Evolutionary conservation across 2,329 filamentous ascomycete genomes (phyloP).

Genomic region (Trichoderma polysporum): DNA sequence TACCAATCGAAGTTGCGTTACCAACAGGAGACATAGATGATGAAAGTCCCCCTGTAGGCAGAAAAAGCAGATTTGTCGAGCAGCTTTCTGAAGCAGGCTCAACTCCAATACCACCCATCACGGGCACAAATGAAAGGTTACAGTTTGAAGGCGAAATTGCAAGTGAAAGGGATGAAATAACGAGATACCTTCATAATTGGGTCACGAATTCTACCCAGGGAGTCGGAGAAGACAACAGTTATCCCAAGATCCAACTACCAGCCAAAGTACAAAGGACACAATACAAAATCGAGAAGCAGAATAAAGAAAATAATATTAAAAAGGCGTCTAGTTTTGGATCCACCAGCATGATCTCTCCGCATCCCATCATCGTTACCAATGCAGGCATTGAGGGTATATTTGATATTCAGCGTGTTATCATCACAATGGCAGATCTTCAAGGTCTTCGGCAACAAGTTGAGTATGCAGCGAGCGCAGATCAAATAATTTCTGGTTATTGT

Average conservation of each 20-base stretch:
- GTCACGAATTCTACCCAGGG: background rate
- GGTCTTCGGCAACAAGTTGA: constrained; percentile 17
- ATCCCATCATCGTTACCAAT: constrained; percentile 22
- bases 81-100: constrained; percentile 3
- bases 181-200: constrained; percentile 7
- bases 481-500: constrained; percentile 21
- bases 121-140: background rate
- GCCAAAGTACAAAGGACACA: background rate
- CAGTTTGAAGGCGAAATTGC: background rate
- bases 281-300: background rate
- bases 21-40: background rate
- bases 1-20: background rate
- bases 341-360: constrained; percentile 12
- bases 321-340: background rate
- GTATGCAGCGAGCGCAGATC: constrained; percentile 1
- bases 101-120: background rate
- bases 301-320: background rate
- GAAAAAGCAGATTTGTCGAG: constrained; percentile 17
- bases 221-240: background rate
- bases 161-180: background rate
- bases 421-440: constrained; percentile 17
- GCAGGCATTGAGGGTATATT: constrained; percentile 22
- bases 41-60: background rate
- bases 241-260: background rate
- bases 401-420: constrained; percentile 20